A percentile compares a stretch with the other conserved stretches of the same genome.
phyloP scores from a whole-genome alignment of 2,329 filamentous ascomycete genomes.

The Apiospora pterosperma region DNA sequence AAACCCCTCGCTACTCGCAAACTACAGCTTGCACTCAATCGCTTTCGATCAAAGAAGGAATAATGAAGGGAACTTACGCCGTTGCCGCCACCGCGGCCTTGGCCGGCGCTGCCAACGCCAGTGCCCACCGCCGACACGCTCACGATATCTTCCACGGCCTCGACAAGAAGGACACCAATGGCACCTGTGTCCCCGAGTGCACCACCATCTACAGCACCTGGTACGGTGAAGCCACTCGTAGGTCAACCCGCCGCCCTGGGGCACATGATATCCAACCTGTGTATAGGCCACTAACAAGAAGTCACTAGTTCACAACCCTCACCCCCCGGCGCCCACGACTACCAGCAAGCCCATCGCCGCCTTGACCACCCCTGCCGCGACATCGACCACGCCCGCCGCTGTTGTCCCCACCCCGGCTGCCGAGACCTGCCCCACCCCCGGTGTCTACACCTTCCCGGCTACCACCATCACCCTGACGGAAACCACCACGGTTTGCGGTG shows the following conservation, averaged over 20 bases:
- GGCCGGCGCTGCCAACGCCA: constrained; percentile 53
- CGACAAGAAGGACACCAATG: constrained; percentile 41
- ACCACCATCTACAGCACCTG: constrained; percentile 71
- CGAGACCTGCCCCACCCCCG: constrained; percentile 59
- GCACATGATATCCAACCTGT: neutral
- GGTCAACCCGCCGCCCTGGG: constrained; percentile 21
- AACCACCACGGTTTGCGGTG: constrained; percentile 64
- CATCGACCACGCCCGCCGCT: constrained; percentile 36
- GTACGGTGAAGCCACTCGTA: constrained; percentile 65
- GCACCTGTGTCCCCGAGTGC: constrained; percentile 60
- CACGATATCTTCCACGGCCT: constrained; percentile 53
- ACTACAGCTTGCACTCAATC: constrained; percentile 25
- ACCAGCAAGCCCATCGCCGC: constrained; percentile 19
- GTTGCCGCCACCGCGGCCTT: constrained; percentile 64
- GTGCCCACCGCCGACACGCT: constrained; percentile 58
- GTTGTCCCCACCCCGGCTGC: constrained; percentile 50
- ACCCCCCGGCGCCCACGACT: constrained; percentile 23
- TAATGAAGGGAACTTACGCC: constrained; percentile 72
- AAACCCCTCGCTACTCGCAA: constrained; percentile 15
- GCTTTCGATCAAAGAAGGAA: constrained; percentile 32
- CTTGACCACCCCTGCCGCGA: constrained; percentile 17
- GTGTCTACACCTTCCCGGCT: constrained; percentile 73
- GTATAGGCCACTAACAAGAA: constrained; percentile 16
- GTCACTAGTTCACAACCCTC: constrained; percentile 38
- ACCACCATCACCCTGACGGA: constrained; percentile 66